These are phyloP conservation scores for Verticillium klebahnii DNA, from an alignment of 2,329 filamentous ascomycete genomes.

Conservation along the genomic window DNA sequence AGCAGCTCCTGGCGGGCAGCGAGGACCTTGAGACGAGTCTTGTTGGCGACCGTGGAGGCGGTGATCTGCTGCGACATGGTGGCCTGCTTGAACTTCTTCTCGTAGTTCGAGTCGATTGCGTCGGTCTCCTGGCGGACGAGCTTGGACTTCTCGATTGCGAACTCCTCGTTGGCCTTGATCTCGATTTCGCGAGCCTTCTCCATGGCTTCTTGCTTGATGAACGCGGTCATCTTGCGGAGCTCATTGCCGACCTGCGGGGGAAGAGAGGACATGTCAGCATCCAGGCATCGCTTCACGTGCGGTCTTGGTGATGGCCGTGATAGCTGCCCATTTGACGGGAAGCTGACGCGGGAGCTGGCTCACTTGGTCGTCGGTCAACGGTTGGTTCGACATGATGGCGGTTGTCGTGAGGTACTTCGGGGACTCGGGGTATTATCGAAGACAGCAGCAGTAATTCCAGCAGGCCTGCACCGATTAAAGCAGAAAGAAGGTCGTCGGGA, in stretches of 20 bases:
- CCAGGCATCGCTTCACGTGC: not conserved
- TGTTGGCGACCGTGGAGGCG: constrained; percentile 92
- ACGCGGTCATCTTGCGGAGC: constrained; percentile 99
- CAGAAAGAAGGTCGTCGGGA: not conserved
- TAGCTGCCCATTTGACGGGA: not conserved
- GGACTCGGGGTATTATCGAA: not conserved
- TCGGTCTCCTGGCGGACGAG: constrained; percentile 93
- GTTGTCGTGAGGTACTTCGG: constrained; percentile 11
- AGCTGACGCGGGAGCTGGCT: constrained; percentile 3
- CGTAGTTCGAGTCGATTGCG: constrained; percentile 86
- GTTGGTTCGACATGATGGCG: constrained; percentile 15
- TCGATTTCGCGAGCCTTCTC: constrained; percentile 97
- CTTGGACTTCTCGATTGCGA: constrained; percentile 98
- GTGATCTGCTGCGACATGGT: constrained; percentile 99
- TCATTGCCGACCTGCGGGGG: constrained; percentile 78
- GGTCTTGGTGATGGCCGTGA: not conserved
- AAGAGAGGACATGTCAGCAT: not conserved
- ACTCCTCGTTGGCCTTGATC: constrained; percentile 98
- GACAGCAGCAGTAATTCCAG: not conserved
- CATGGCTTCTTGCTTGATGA: constrained; percentile 97
- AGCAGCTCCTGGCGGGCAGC: constrained; percentile 84
- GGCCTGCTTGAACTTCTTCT: constrained; percentile 99
- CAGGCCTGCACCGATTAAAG: not conserved
- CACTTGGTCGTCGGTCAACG: constrained; percentile 18
- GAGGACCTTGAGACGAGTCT: constrained; percentile 86